These are phyloP conservation scores for Solanum raphanifolium DNA, from an alignment of 257 asterid species.

Conservation along the genomic window DNA sequence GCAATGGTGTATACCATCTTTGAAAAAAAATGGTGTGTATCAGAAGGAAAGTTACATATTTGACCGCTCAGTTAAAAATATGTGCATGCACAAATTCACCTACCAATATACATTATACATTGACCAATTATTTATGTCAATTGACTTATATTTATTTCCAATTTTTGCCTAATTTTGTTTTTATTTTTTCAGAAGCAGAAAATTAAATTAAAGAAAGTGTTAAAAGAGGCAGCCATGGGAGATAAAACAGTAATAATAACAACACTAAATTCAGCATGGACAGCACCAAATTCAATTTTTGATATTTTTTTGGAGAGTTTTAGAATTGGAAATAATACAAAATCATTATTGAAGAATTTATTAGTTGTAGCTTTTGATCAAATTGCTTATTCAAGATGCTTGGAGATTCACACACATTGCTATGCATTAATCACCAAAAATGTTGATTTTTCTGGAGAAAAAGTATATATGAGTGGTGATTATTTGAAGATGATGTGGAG, in stretches of 20 bases:
- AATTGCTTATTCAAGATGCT: constrained; percentile 29
- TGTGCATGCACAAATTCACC: background rate
- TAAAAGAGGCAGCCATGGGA: constrained; percentile 29
- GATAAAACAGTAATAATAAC: constrained; percentile 43
- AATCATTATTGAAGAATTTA: constrained; percentile 1
- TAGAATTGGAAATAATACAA: background rate
- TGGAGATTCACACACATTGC: constrained; percentile 21
- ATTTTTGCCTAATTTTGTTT: background rate
- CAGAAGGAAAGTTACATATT: too few species aligned
- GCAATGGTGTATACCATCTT: too few species aligned
- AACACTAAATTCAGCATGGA: constrained; percentile 45
- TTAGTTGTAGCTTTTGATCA: constrained; percentile 40
- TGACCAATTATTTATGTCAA: background rate
- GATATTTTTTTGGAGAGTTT: constrained; percentile 27
- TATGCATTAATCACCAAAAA: constrained; percentile 21
- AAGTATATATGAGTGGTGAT: constrained; percentile 21
- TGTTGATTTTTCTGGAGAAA: constrained; percentile 31
- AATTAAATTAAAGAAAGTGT: constrained; percentile 10
- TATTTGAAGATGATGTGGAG: constrained; percentile 52
- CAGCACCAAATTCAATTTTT: constrained; percentile 26
- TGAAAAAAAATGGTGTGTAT: background rate
- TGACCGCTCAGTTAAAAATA: too few species aligned
- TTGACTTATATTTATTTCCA: background rate
- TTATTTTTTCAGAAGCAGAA: background rate
- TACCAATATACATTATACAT: background rate